phyloP scores from a whole-genome alignment of 2,329 filamentous ascomycete species.

The Fusarium sambucinum region DNA sequence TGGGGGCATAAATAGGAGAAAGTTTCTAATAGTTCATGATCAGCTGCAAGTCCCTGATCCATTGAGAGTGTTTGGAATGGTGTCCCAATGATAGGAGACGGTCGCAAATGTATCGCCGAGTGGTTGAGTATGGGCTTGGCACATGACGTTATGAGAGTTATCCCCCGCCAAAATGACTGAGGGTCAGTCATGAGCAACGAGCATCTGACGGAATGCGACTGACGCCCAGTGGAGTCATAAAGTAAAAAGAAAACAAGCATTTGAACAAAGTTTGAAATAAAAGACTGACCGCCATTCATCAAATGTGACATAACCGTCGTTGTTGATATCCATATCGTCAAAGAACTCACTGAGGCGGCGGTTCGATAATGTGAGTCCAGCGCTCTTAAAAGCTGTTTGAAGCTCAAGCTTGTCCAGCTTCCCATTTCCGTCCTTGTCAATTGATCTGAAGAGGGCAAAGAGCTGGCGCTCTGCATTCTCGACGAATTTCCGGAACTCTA shows the following conservation, averaged over 20 bases:
- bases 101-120: conserved; percentile 24
- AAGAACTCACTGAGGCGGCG: conserved; percentile 88
- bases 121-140: conserved; percentile 39
- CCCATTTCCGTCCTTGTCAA: conserved; percentile 88
- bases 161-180: conserved; percentile 47
- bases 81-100: conserved; percentile 4
- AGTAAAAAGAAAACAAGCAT: neutral
- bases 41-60: conserved; percentile 35
- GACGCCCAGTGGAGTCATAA: conserved; percentile 13
- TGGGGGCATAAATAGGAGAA: conserved; percentile 87
- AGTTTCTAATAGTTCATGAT: conserved; percentile 72
- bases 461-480: conserved; percentile 88
- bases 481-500: conserved; percentile 92
- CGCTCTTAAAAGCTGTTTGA: conserved; percentile 78
- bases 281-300: conserved; percentile 93
- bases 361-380: conserved; percentile 82
- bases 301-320: conserved; percentile 89
- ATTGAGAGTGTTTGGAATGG: conserved; percentile 7
- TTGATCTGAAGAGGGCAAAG: conserved; percentile 82
- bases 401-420: conserved; percentile 90
- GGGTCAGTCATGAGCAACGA: conserved; percentile 42
- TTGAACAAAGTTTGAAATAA: conserved; percentile 19
- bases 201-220: conserved; percentile 41
- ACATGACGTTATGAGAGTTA: conserved; percentile 47
- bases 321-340: conserved; percentile 86